A percentile compares a stretch with the other conserved stretches of the same genome.
phyloP scores from a whole-genome alignment of 1,139 yeast species.

The Scheffersomyces lignicola region DNA sequence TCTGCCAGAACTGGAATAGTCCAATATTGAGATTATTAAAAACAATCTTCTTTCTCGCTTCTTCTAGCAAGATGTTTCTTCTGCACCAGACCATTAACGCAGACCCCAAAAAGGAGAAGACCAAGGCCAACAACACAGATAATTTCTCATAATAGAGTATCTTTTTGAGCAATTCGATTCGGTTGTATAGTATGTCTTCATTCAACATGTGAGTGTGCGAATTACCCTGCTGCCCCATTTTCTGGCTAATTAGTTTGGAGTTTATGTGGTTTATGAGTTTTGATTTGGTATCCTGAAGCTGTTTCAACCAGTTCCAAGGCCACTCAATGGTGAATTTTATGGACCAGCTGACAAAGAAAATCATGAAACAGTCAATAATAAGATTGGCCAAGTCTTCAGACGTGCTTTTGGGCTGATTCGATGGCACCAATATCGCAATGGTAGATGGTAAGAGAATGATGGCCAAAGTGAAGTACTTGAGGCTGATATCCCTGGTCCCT shows the following conservation, averaged over 20 bases:
- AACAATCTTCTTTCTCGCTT: conserved; percentile 26
- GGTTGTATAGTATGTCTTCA: conserved; percentile 10
- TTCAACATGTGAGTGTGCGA: conserved; percentile 9
- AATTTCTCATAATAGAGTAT: conserved; percentile 21
- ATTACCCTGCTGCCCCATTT: conserved; percentile 11
- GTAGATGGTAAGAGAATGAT: conserved; percentile 11
- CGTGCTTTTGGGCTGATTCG: conserved; percentile 2
- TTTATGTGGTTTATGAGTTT: conserved; percentile 19
- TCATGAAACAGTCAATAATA: conserved; percentile 4
- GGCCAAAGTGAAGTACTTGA: conserved; percentile 10
- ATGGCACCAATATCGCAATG: conserved; percentile 10
- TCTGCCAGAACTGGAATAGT: conserved; percentile 30
- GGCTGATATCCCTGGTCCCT: conserved; percentile 4
- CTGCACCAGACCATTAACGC: conserved; percentile 27
- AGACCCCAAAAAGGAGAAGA: conserved; percentile 25
- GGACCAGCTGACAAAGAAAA: conserved; percentile 25
- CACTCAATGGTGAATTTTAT: conserved; percentile 31
- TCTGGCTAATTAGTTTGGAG: conserved; percentile 16
- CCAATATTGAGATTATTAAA: conserved; percentile 34
- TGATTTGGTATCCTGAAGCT: conserved; percentile 20
- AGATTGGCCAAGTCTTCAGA: conserved; percentile 9
- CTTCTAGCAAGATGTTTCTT: conserved; percentile 26
- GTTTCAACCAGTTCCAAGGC: conserved; percentile 39
- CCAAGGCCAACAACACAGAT: conserved; percentile 24
- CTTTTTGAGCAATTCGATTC: conserved; percentile 14